Evolutionary conservation across 2,329 filamentous ascomycete genomes (phyloP), one percentile per base, ranked within the genome.

Genomic region (Neofusicoccum cordaticola): DNA sequence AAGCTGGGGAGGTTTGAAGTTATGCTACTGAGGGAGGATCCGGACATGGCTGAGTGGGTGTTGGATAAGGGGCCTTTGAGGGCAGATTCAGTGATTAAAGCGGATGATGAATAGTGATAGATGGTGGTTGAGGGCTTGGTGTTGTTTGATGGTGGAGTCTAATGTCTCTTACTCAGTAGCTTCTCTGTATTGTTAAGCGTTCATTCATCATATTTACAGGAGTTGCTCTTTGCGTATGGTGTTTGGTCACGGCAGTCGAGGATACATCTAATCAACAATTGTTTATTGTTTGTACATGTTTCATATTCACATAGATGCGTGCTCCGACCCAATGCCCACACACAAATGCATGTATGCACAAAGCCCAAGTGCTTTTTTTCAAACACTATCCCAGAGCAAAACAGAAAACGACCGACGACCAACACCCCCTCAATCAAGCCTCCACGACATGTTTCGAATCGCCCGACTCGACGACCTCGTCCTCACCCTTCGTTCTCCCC

Each of bases 1-100:
- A 17, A 31, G 48, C 4, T 65, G 48, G 64, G 64, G 1, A 37
- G 57, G 17, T 62, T 65, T 11, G 64, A 65, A 41, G 41, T 52
- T 2, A 31, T 19, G 57, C 9, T 65, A 50, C 41, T 65, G 47
- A 41, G 22, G 4, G 19, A 39, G 47, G 64, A 65, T 50, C 3
- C 39, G 34, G 57, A 48, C 2, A 39, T 58, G 48, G 31, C 22
- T 17, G 64, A 12, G 27, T 34, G 35, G 52, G 58, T 58, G 57
- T 42, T 62, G 19, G 61, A 56, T 11, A 31, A 35, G 56, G 60
- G 52, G 7, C 60, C 34, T 51, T 53, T 47, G 62, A 65, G 58
- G 58, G 62, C 51, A 11, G 51, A 13, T 13, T 19, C 12, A 19
- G 56, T 62, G 5, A 42, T 9, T 6, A 37, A 22, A 27, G 31